phyloP scores from a whole-genome alignment of 1,284 basidiomycete species.

The Prillingera fragicola region DNA sequence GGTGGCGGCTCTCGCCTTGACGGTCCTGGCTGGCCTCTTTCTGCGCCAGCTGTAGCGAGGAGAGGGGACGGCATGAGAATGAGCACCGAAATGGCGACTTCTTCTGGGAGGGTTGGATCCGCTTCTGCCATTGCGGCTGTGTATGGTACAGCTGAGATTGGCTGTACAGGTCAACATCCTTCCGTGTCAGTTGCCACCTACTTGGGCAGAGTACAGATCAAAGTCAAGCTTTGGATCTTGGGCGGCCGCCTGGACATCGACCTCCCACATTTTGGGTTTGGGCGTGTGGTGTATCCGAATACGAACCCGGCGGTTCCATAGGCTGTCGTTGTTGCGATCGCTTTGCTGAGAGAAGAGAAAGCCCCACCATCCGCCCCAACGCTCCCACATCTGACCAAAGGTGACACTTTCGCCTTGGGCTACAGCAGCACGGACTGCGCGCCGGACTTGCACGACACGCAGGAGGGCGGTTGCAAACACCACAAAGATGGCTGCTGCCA shows the following conservation, averaged over 20 bases:
- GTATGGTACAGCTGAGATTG: no score
- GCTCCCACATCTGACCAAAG: constrained; percentile 17
- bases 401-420: constrained; percentile 1
- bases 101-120: neutral
- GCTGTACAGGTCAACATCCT: no score
- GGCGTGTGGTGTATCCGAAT: no score
- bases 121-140: no score
- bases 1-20: neutral
- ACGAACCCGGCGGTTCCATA: no score
- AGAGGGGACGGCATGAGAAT: constrained; percentile 7
- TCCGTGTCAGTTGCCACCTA: no score
- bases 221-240: no score
- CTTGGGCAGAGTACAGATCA: no score
- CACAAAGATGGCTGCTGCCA: constrained; percentile 17
- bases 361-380: constrained; percentile 20
- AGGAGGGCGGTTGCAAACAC: constrained; percentile 8
- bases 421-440: neutral
- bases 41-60: neutral
- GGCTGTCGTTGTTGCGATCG: no score
- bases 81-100: constrained; percentile 9
- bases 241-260: no score
- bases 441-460: constrained; percentile 6
- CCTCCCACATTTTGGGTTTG: constrained; percentile 12
- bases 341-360: constrained; percentile 7
- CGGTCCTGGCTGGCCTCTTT: neutral